These are phyloP conservation scores for Camelina laxa DNA, from an alignment of 345 rosid genomes.

Conservation along the genomic window DNA sequence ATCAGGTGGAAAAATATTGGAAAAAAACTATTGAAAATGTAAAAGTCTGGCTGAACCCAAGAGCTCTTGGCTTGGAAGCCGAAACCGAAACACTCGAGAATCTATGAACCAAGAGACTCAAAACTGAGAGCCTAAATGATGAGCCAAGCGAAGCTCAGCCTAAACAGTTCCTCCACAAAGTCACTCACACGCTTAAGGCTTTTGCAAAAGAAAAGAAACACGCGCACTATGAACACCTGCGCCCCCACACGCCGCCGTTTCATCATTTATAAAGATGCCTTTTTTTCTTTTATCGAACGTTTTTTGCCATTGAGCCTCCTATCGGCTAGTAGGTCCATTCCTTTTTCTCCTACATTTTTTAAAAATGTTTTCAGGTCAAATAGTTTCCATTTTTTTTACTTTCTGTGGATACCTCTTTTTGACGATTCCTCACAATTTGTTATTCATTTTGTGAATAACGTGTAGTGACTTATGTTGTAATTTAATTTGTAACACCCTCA, in stretches of 20 bases:
- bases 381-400: background rate
- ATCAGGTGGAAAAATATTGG: background rate
- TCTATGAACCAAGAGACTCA: background rate
- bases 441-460: background rate
- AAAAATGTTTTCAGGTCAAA: slow-evolving; percentile 16
- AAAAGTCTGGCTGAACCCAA: background rate
- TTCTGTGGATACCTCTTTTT: slow-evolving; percentile 5
- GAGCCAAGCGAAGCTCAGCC: background rate
- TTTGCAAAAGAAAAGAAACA: slow-evolving; percentile 48
- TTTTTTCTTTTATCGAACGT: slow-evolving; percentile 50
- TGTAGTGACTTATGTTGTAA: background rate
- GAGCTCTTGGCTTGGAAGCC: slow-evolving; percentile 13
- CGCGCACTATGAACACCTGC: slow-evolving; percentile 51
- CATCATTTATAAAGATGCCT: slow-evolving; percentile 47
- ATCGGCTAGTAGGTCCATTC: slow-evolving; percentile 41
- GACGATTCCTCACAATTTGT: background rate
- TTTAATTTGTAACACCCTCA: background rate
- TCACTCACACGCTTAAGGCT: slow-evolving; percentile 43
- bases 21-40: background rate
- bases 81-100: slow-evolving; percentile 2
- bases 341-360: background rate
- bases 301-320: slow-evolving; percentile 28
- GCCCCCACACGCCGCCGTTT: slow-evolving; percentile 63
- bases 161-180: slow-evolving; percentile 19
- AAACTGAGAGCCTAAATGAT: background rate